Base-by-base conservation (phyloP, 2,329 filamentous ascomycete genomes). In the Westerdykella sp. region DNA sequence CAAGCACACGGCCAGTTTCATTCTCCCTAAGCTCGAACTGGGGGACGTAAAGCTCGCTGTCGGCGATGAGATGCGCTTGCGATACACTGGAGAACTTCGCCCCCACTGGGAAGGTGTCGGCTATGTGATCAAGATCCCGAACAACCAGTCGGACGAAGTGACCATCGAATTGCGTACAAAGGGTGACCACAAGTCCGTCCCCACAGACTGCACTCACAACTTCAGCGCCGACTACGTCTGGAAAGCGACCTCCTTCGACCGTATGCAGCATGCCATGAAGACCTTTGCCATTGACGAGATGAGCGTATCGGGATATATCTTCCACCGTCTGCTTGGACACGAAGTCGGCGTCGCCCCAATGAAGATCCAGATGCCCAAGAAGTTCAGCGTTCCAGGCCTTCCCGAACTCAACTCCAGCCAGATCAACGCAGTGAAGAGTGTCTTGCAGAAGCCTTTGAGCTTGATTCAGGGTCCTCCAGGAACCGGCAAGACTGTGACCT, bases 221-320 rank as follows among this genome's bases (percentile, higher is more conserved):
- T 98, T 98, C 70, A 95, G 89, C 13, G 93, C 91, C 53, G 93
- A 98, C 66, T 98, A 98, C 62, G 93, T 98, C 43, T 98, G 93
- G 93, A 98, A 98, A 67, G 93, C 94, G 12, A 98, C 94, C 0
- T 97, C 91, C 0, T 98, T 98, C 65, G 93, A 98, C 62, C 90
- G 93, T 50, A 98, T 98, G 93, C 93, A 98, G 68, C 81, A 90
- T 53, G 94, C 93, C 42, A 97, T 98, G 91, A 97, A 96, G 76
- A 97, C 88, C 0, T 98, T 98, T 64, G 93, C 93, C 5, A 83
- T 97, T 36, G 91, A 98, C 56, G 93, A 98, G 68, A 87, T 95
- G 85, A 96, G 90, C 61, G 91, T 98, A 35, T 97, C 93, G 16
- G 93, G 93, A 31, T 98, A 96, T 70, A 95, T 98, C 52, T 98